Base-by-base conservation (phyloP, 2,329 filamentous ascomycete genomes). In the Beauveria asiatica region DNA sequence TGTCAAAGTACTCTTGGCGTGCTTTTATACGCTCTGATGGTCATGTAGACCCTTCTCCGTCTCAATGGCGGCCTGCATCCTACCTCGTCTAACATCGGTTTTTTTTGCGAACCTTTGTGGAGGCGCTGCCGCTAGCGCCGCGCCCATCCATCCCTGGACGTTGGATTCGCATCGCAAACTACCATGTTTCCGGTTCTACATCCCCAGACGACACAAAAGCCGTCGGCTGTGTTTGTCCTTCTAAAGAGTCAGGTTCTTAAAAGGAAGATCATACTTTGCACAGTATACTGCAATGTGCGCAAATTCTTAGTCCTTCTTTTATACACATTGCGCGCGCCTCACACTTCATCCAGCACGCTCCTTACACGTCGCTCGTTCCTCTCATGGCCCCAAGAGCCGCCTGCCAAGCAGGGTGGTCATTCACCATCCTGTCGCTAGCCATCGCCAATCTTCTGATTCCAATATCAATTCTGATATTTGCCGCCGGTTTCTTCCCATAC, bases 401-500 rank as follows among this genome's bases (percentile, higher is more conserved):
- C 51, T 33, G 4, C 23, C 5, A 46, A 48, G 13, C 55, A 53
- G 25, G 67, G 63, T 68, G 68, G 50, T 63, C 69, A 50, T 60
- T 67, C 61, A 70, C 70, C 61, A 73, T 70, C 62, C 59, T 77
- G 56, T 70, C 82, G 63, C 82, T 92, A 62, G 70, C 82, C 56
- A 74, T 84, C 64, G 87, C 90, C 68, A 96, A 97, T 73, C 60
- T 92, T 37, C 75, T 96, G 62, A 84, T 96, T 49, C 89, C 90
- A 3, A 70, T 88, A 59, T 87, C 91, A 51, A 84, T 92, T 64
- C 66, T 88, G 58, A 74, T 88, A 64, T 97, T 97, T 73, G 92
- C 90, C 27, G 84, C 85, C 37, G 93, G 94, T 16, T 99, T 99
- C 80, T 99, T 99, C 70, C 94, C 94, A 8, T 97, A 97, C 75